phyloP scores from a whole-genome alignment of 208 protist species.

The Acanthamoeba lenticulata region DNA sequence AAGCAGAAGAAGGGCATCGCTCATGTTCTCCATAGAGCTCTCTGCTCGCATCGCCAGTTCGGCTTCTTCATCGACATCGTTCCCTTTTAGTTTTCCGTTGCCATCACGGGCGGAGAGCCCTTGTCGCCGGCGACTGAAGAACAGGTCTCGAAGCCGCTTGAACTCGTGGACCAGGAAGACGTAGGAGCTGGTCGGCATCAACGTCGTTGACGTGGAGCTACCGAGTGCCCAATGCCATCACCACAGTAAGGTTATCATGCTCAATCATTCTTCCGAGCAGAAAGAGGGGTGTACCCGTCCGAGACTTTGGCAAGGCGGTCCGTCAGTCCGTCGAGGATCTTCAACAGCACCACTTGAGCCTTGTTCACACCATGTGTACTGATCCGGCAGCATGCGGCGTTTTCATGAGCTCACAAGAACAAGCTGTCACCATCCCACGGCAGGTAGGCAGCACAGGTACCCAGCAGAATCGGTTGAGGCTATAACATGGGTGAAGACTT shows the following conservation, averaged over 20 bases:
- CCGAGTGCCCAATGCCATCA: neutral
- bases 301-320: constrained; percentile 7
- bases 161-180: constrained; percentile 3
- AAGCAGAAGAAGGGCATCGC: neutral
- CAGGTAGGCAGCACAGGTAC: too few species aligned
- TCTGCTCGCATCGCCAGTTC: neutral
- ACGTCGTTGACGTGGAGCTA: neutral
- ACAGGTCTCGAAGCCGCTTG: neutral
- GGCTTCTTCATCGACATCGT: neutral
- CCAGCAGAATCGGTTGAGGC: too few species aligned
- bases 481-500: neutral
- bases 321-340: constrained; percentile 8
- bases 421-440: neutral
- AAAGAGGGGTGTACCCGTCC: too few species aligned
- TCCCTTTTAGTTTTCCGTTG: neutral
- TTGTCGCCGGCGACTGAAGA: neutral
- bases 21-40: neutral
- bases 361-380: neutral
- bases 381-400: too few species aligned
- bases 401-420: neutral
- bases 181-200: neutral
- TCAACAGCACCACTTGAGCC: neutral
- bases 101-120: neutral
- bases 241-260: too few species aligned
- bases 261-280: too few species aligned